phyloP scores from a whole-genome alignment of 2,329 filamentous ascomycete genomes.

The Blastomyces parvus region DNA sequence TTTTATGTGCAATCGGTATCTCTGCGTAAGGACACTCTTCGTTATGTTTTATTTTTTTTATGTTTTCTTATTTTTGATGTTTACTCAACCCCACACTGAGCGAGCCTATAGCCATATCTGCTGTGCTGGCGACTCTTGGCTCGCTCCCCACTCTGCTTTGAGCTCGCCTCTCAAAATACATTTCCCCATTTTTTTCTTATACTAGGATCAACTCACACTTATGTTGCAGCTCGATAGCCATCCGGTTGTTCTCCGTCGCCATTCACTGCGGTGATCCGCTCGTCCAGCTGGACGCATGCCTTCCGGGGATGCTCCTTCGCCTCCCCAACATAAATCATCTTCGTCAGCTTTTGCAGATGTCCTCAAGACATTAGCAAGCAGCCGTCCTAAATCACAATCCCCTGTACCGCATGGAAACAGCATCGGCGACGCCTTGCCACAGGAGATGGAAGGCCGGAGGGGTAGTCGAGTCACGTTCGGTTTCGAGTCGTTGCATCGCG shows the following conservation, averaged over 20 bases:
- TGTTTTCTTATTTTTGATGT: neutral
- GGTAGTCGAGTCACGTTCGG: slow-evolving; percentile 27
- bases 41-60: neutral
- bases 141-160: slow-evolving; percentile 7
- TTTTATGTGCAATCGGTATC: neutral
- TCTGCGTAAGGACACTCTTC: neutral
- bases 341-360: slow-evolving; percentile 35
- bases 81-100: neutral
- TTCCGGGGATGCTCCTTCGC: slow-evolving; percentile 34
- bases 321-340: slow-evolving; percentile 28
- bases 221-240: neutral
- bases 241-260: neutral
- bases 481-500: slow-evolving; percentile 36
- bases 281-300: slow-evolving; percentile 29
- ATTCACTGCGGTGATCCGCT: neutral
- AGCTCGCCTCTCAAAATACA: neutral
- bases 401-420: slow-evolving; percentile 27
- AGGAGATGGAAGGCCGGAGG: slow-evolving; percentile 27
- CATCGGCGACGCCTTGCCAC: slow-evolving; percentile 24
- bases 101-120: neutral
- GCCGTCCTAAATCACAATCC: slow-evolving; percentile 32
- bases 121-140: slow-evolving; percentile 5
- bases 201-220: neutral
- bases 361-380: slow-evolving; percentile 34
- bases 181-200: neutral